Evolutionary conservation across 1,284 basidiomycete genomes (phyloP).

Genomic region (Tilletia caries): DNA sequence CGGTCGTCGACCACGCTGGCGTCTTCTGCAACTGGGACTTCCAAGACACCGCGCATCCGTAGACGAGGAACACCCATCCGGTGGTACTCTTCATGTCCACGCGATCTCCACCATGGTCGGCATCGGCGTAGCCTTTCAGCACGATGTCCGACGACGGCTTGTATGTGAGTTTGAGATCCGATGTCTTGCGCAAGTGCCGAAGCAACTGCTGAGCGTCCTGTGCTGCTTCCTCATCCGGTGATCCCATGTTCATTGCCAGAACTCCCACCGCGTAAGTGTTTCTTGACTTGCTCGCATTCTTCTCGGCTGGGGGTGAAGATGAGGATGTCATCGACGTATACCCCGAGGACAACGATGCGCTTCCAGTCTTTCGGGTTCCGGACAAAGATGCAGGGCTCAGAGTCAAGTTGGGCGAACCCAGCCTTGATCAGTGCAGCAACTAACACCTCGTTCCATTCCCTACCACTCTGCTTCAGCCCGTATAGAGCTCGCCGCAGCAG

Average conservation of each 20-base stretch:
- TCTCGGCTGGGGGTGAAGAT: background rate
- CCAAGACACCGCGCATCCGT: slow-evolving; percentile 55
- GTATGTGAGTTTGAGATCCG: too few species aligned
- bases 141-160: too few species aligned
- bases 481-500: background rate
- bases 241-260: too few species aligned
- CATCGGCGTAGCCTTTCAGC: slow-evolving; percentile 57
- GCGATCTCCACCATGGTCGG: slow-evolving; percentile 55
- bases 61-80: slow-evolving; percentile 54
- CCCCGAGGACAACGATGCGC: background rate
- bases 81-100: slow-evolving; percentile 53
- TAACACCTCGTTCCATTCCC: background rate
- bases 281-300: background rate
- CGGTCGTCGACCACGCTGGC: slow-evolving; percentile 54
- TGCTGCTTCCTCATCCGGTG: too few species aligned
- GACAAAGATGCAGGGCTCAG: background rate
- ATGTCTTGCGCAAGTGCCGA: too few species aligned
- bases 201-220: too few species aligned
- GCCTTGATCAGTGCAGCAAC: background rate
- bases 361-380: background rate
- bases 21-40: slow-evolving; percentile 54
- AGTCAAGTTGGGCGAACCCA: background rate
- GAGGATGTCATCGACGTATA: background rate
- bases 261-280: background rate
- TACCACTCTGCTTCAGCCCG: background rate